Conservation (phyloP, 306 rosid species). For the Benincasa hispida region DNA sequence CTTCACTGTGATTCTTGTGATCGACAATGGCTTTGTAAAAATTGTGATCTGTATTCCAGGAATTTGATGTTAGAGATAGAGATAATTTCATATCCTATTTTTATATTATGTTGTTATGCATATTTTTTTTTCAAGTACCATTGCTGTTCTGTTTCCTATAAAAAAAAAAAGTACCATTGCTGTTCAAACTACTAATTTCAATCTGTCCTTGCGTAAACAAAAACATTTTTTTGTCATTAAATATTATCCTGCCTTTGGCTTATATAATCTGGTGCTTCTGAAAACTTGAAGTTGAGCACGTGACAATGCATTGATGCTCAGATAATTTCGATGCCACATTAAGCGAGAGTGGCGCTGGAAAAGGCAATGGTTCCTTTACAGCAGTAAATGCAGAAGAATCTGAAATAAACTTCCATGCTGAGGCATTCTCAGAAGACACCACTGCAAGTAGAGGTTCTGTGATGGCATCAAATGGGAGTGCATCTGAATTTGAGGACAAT, state of each 20-base stretch:
- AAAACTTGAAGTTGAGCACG: constrained; percentile 16
- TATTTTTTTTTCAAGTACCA: background rate
- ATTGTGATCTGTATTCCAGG: background rate
- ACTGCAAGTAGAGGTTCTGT: constrained; percentile 18
- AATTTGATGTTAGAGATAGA: background rate
- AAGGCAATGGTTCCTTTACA: constrained; percentile 16
- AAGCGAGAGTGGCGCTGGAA: constrained; percentile 24
- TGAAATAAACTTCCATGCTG: constrained; percentile 5
- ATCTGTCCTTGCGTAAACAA: background rate
- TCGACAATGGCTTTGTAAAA: background rate
- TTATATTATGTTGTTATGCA: background rate
- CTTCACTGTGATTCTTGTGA: background rate
- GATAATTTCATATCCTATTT: background rate
- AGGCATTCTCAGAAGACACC: constrained; percentile 12
- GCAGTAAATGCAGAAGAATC: constrained; percentile 21
- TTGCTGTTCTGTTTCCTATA: no score
- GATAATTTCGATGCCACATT: constrained; percentile 22
- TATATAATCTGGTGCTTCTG: constrained; percentile 7
- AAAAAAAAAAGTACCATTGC: background rate
- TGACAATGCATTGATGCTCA: constrained; percentile 25
- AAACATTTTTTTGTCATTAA: background rate
- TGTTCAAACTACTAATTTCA: background rate
- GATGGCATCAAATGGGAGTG: constrained; percentile 16
- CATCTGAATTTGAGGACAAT: constrained; percentile 21
- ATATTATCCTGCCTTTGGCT: background rate